Base-by-base conservation (phyloP, 23 red algal genomes). In the Cyanidioschyzon merolae region DNA sequence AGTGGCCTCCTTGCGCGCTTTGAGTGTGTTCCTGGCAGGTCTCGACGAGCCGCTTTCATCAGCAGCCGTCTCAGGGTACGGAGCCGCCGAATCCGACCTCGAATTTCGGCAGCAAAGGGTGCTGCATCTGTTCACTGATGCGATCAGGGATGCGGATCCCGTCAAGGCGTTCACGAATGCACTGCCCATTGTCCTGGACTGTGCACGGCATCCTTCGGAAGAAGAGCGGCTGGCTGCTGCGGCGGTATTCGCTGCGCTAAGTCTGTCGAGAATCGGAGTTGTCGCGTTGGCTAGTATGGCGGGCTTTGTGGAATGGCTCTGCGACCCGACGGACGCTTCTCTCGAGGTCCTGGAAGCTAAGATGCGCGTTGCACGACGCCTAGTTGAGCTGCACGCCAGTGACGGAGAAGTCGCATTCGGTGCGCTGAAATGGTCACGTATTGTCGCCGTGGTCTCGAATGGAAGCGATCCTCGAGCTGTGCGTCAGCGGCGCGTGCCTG, bases 341-440 rank as follows among this genome's bases (percentile, higher is more conserved):
- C n/a, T 71, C 2, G 63, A 3, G 63, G 63, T 71, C 12, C n/a
- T 71, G n/a, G 63, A 71, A 12, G 63, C 16, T 27, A 71, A 71
- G 63, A 7, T 7, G 3, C 2, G 7, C 63, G 29, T 71, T 32
- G 63, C 63, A 3, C 63, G 63, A 7, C 7, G n/a, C 29, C n/a
- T 35, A 7, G 32, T 71, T 3, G 63, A 71, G 32, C 63, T 17
- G 32, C 63, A 71, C 29, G 12, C 63, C 2, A 27, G 12, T 7
- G 63, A 71, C 7, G 63, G 63, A 7, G 63, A 71, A 35, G 12
- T 25, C 29, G 63, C 30, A 7, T 71, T 71, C 63, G 63, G 63
- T 12, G 3, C 63, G 16, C 12, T 35, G 16, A 25, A 27, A 25
- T 71, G 63, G 63, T 32, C 16, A 7, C 63, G 29, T 3, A 7